Evolutionary conservation across 1,284 basidiomycete species (phyloP), one percentile per base, ranked within the genome.

Genomic region (Ceratobasidium sp.): DNA sequence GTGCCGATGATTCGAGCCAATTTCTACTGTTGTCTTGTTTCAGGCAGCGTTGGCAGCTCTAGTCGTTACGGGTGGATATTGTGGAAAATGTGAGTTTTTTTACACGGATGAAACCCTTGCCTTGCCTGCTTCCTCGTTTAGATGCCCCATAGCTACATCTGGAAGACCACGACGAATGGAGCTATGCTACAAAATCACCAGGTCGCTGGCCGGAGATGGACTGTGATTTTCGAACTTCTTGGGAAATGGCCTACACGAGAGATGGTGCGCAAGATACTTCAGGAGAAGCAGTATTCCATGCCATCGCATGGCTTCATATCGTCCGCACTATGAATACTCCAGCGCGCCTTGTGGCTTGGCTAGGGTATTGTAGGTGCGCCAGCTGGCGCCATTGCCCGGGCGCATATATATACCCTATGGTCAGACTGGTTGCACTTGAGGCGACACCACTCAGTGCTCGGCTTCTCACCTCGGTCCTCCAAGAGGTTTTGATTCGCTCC

Each of bases 261-360:
- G 48, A 74, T 74, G 59, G 71, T 74, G 68, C 68, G 69, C 46
- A 30, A 35, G 59, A 48, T 64, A 33, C 18, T n/a, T 48, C 71
- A 59, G 59, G 46, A 74, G 71, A 74, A 74, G 55, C 59, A 52
- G 7, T n/a, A n/a, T 27, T 3, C 71, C 71, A 74, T 64, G 71
- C 71, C 64, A 59, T 46, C 35, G 27, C 71, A 50, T 35, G 59
- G 46, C 71, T 74, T 74, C 71, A 54, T 35, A 35, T 27, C 41
- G n/a, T 30, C 35, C 33, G 46, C 38, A 50, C 59, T 64, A 64
- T 52, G 44, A 35, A 74, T 74, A 50, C 38, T 6, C 27, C 55
- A 14, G 20, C 30, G 3, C 8, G 30, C 12, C 30, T n/a, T 44
- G 60, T 64, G 1, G 10, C 60, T 64, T 38, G 20, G 38, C 14